A percentile compares a stretch with the other conserved stretches of the same genome.
phyloP scores from a whole-genome alignment of 768 basidiomycete species.

The Boletus rubropictus region DNA sequence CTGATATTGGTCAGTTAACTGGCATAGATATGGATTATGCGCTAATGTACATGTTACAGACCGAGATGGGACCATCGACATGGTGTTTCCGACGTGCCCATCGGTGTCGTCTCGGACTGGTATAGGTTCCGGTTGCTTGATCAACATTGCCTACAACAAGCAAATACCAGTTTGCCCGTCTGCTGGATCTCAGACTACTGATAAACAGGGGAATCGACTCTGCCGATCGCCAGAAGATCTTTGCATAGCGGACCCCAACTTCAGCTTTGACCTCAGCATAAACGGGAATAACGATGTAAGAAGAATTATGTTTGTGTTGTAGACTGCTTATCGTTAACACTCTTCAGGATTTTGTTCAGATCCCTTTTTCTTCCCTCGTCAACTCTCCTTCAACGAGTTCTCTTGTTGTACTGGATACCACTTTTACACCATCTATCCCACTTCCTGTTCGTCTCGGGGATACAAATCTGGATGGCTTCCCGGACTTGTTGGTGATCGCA shows the following conservation, averaged over 20 bases:
- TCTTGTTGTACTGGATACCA: conserved; percentile 66
- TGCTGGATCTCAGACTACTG: conserved; percentile 41
- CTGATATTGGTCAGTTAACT: conserved; percentile 70
- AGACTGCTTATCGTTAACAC: neutral
- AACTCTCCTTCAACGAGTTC: conserved; percentile 40
- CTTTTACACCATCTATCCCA: conserved; percentile 62
- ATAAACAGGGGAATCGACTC: conserved; percentile 44
- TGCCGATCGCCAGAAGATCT: conserved; percentile 79
- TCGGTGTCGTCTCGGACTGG: conserved; percentile 64
- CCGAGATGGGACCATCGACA: conserved; percentile 93
- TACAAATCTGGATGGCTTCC: conserved; percentile 89
- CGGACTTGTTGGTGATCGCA: conserved; percentile 68
- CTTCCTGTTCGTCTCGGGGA: conserved; percentile 81
- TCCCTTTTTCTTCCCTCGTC: conserved; percentile 60
- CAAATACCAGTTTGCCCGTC: conserved; percentile 79
- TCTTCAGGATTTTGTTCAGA: conserved; percentile 57
- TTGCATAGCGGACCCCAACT: conserved; percentile 75
- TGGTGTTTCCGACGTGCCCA: conserved; percentile 83
- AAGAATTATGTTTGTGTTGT: neutral
- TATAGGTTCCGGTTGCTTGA: conserved; percentile 65
- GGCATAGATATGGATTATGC: neutral
- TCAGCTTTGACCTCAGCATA: conserved; percentile 64
- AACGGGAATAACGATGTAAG: conserved; percentile 48
- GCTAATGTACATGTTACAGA: conserved; percentile 41
- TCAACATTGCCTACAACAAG: conserved; percentile 92